Conservation (phyloP, 192 early-diverging fungal species). For the Coemansia sp. region DNA sequence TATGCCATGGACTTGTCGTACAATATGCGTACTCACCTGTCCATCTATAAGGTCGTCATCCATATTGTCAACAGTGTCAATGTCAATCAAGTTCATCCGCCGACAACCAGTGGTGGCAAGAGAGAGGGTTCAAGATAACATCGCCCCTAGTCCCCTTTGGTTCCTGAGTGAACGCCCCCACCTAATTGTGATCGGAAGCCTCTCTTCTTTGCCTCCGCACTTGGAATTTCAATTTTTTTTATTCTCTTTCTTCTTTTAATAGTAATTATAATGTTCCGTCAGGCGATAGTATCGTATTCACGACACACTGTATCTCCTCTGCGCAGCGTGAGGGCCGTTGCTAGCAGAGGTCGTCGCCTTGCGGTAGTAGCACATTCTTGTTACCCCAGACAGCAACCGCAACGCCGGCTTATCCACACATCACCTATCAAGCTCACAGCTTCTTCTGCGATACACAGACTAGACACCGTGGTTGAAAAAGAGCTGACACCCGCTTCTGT, state of each 20-base stretch:
- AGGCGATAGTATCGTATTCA: background rate
- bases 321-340: background rate
- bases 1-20: background rate
- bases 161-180: too few species aligned
- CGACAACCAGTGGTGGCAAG: too few species aligned
- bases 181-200: background rate
- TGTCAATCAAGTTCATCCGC: background rate
- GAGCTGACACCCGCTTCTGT: background rate
- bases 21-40: background rate
- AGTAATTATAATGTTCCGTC: conserved; percentile 10
- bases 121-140: too few species aligned
- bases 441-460: background rate
- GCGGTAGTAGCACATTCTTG: background rate
- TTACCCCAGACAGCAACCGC: background rate
- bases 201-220: background rate
- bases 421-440: background rate
- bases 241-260: background rate
- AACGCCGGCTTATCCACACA: conserved; percentile 3
- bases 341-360: background rate
- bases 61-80: background rate
- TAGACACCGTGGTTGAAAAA: background rate
- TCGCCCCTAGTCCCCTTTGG: too few species aligned
- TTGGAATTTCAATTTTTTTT: background rate
- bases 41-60: background rate
- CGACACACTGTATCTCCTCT: background rate